These are phyloP conservation scores for Mucor lusitanicus DNA, from an alignment of 371 early-diverging fungal species.

Conservation along the genomic window DNA sequence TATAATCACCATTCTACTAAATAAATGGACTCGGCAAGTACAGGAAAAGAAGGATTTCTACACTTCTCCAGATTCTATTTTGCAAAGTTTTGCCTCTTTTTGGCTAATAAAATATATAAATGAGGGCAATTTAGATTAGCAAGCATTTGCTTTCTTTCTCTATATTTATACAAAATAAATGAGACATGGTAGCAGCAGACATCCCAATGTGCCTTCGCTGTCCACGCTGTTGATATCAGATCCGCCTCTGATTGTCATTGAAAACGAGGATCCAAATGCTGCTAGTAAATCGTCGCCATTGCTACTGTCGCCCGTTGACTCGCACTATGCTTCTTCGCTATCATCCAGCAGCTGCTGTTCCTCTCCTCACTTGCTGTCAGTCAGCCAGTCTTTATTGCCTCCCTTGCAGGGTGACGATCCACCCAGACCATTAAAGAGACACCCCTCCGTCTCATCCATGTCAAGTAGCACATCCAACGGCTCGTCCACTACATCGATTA, in stretches of 20 bases:
- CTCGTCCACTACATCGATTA: not conserved
- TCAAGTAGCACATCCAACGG: not conserved
- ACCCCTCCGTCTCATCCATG: conserved; percentile 10
- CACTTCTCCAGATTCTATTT: conserved; percentile 32
- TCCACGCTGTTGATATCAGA: conserved; percentile 25
- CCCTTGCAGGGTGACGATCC: not conserved
- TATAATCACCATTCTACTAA: conserved; percentile 3
- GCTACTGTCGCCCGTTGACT: conserved; percentile 31
- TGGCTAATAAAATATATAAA: conserved; percentile 13
- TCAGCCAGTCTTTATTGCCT: not conserved
- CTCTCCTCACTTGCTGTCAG: conserved; percentile 9
- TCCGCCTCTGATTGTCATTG: conserved; percentile 19
- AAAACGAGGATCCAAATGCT: not conserved
- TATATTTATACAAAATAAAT: conserved; percentile 3
- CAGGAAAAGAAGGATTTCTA: conserved; percentile 28
- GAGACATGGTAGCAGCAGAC: not conserved
- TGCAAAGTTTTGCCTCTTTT: conserved; percentile 20
- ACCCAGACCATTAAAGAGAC: conserved; percentile 3
- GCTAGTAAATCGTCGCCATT: conserved; percentile 15
- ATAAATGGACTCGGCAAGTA: conserved; percentile 32
- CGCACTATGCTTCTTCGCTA: conserved; percentile 19
- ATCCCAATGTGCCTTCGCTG: conserved; percentile 36
- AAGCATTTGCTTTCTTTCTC: conserved; percentile 4
- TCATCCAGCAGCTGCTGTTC: conserved; percentile 12
- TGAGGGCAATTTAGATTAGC: not conserved